These are phyloP conservation scores for Gremmenia infestans DNA, from an alignment of 2,329 filamentous ascomycete species.

Conservation along the genomic window DNA sequence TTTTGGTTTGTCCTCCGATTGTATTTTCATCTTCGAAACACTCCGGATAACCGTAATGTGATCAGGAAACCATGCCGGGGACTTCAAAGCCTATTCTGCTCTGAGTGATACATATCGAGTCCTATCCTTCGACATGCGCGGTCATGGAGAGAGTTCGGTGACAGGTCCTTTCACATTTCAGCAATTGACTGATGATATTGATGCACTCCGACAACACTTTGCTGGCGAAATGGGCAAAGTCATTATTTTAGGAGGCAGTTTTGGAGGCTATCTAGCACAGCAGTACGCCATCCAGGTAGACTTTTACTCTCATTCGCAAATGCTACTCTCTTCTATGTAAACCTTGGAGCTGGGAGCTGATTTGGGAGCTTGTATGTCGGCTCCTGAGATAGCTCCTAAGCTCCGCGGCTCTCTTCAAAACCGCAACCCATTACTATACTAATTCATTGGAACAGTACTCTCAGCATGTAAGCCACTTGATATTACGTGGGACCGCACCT, in stretches of 20 bases:
- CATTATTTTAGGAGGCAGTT: conserved; percentile 37
- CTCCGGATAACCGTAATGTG: conserved; percentile 19
- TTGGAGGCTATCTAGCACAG: conserved; percentile 37
- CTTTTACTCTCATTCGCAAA: too few species aligned
- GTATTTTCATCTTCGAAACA: too few species aligned
- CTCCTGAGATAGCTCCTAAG: too few species aligned
- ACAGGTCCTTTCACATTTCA: conserved; percentile 34
- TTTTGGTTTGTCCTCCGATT: conserved; percentile 25
- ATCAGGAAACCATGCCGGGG: conserved; percentile 28
- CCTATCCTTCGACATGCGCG: conserved; percentile 35
- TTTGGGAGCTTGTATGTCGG: too few species aligned
- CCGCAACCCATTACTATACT: too few species aligned
- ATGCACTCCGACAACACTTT: conserved; percentile 31
- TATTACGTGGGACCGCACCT: conserved; percentile 35
- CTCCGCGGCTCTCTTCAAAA: too few species aligned
- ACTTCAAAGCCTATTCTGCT: conserved; percentile 32
- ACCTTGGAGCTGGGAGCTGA: too few species aligned
- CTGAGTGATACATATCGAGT: conserved; percentile 29
- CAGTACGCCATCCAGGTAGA: conserved; percentile 32
- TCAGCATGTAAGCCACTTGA: conserved; percentile 29
- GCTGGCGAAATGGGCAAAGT: conserved; percentile 21
- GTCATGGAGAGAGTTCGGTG: conserved; percentile 33
- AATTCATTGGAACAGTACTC: conserved; percentile 25
- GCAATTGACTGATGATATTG: conserved; percentile 36
- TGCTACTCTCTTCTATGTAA: too few species aligned